These are phyloP conservation scores for Colletotrichum sp. DNA, from an alignment of 2,329 filamentous ascomycete genomes.

Conservation along the genomic window DNA sequence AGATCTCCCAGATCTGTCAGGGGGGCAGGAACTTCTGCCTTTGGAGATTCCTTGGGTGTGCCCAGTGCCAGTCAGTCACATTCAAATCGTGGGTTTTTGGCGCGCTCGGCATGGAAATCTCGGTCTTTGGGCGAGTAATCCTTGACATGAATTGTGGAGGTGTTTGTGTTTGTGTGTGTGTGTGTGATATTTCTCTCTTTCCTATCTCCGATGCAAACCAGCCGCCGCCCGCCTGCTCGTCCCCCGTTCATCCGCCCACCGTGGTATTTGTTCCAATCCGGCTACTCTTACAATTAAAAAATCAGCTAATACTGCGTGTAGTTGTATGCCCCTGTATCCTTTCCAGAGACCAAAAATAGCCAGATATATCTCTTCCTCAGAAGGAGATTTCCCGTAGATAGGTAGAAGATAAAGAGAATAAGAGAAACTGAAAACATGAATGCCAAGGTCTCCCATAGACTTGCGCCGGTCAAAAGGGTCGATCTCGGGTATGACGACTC, in stretches of 20 bases:
- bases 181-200: background rate
- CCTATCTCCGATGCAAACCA: background rate
- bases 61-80: background rate
- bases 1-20: background rate
- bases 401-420: background rate
- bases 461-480: background rate
- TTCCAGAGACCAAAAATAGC: background rate
- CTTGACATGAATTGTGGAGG: background rate
- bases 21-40: background rate
- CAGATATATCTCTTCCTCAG: background rate
- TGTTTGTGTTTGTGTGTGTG: background rate
- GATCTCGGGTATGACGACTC: background rate
- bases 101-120: background rate
- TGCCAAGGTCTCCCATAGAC: background rate
- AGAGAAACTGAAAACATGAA: background rate
- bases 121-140: background rate
- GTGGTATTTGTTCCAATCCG: background rate
- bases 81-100: background rate
- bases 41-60: background rate
- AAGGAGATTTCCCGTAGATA: background rate
- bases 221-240: background rate
- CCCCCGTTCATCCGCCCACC: background rate
- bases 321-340: background rate
- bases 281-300: slow-evolving; percentile 17
- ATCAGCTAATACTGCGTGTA: background rate